Base-by-base conservation (phyloP, 805 yeast species). In the Pichia cabralensis region DNA sequence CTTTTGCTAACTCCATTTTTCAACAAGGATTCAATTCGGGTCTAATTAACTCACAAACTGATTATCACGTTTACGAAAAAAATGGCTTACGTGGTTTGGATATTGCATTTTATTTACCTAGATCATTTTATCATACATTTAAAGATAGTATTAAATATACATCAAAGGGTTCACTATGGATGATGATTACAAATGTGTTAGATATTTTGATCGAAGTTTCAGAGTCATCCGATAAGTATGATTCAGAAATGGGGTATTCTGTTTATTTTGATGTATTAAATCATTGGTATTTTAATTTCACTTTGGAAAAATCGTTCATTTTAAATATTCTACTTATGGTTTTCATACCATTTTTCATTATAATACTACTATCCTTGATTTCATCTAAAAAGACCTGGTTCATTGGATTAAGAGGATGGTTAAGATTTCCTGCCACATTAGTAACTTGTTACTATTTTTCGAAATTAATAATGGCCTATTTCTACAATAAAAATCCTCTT, bases 81-180 rank as follows among this genome's bases (percentile, higher is more conserved):
- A 58, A 69, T 32, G 94, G 92, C 0, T 52, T 84, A 33, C 67
- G 94, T 43, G 96, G 96, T 9, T 67, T 86, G 50, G 96, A 88
- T 56, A 71, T 88, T 46, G 95, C 96, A 1, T 88, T 88, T 54
- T 85, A 72, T 53, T 79, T 75, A 48, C 95, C 95, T 17, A 69
- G 96, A 48, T 73, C 81, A 33, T 56, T 82, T 27, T 88, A 88
- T 47, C 96, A 88, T 51, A 88, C 96, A 1, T 58, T 62, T 12
- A 64, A 73, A 30, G 96, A 88, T 55, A 71, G 71, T 31, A 78
- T 82, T 30, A 62, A 66, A 31, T 74, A 76, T 40, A 69, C 83
- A 11, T 61, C 78, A 14, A 71, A 67, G 40, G 77, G 70, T 28
- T 78, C 95, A 0, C 58, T 88, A 30, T 81, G 89, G 79, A 89